Evolutionary conservation across 306 rosid species (phyloP).

Genomic region (Corylus avellana): DNA sequence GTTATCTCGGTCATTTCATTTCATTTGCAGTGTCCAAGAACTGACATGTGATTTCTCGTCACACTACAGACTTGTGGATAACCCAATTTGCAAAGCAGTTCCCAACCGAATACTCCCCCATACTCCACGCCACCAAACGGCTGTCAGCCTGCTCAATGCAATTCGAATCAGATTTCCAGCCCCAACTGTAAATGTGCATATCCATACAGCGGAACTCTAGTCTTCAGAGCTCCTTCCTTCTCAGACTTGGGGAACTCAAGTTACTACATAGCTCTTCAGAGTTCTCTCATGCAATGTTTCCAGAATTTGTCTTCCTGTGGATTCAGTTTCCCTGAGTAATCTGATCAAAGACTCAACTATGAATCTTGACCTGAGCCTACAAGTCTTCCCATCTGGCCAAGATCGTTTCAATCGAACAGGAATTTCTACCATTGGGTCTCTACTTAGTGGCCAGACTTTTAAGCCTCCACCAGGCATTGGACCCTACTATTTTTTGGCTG

Average conservation of each 20-base stretch:
- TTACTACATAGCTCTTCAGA: constrained; percentile 37
- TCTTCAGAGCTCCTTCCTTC: constrained; percentile 61
- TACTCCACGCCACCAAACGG: constrained; percentile 27
- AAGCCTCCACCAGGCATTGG: constrained; percentile 44
- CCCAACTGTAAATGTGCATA: constrained; percentile 74
- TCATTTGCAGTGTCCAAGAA: neutral
- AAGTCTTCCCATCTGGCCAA: constrained; percentile 50
- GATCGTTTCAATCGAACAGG: constrained; percentile 48
- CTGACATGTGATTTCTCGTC: no score
- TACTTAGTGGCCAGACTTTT: constrained; percentile 55
- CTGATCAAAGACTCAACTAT: constrained; percentile 22
- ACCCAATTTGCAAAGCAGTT: constrained; percentile 50
- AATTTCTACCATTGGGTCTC: constrained; percentile 37
- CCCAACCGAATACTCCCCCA: constrained; percentile 13
- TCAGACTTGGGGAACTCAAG: constrained; percentile 40
- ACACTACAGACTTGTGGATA: constrained; percentile 44
- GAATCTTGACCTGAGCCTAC: constrained; percentile 43
- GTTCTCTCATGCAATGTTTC: constrained; percentile 14
- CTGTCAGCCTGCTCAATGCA: constrained; percentile 46
- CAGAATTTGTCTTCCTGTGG: constrained; percentile 30
- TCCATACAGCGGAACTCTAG: constrained; percentile 59
- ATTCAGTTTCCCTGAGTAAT: constrained; percentile 47
- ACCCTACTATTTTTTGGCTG: constrained; percentile 40
- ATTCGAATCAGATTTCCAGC: constrained; percentile 35
- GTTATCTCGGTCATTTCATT: neutral